Conservation (phyloP, 495 filamentous ascomycete genomes). For the Zalerion maritima region DNA sequence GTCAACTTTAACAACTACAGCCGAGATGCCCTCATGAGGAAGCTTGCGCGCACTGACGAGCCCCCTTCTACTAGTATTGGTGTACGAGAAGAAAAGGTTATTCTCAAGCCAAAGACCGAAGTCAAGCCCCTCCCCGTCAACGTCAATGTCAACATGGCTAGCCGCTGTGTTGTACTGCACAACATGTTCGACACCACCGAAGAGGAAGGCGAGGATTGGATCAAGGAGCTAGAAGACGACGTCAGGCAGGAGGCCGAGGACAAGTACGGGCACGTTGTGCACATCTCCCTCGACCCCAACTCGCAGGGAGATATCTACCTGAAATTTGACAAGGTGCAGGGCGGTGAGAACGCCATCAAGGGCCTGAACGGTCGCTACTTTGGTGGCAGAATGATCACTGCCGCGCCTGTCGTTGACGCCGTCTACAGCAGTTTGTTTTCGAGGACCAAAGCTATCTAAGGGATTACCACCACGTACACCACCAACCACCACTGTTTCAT, state of each 20-base stretch:
- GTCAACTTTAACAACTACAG: conserved; percentile 99
- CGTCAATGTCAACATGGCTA: conserved; percentile 85
- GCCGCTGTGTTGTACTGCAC: conserved; percentile 81
- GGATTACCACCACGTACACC: too few species aligned
- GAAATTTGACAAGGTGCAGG: conserved; percentile 89
- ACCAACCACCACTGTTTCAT: too few species aligned
- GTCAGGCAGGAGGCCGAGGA: conserved; percentile 84
- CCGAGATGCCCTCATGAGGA: conserved; percentile 93
- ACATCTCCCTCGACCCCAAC: conserved; percentile 90
- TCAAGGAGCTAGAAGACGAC: conserved; percentile 89
- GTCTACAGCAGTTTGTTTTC: conserved; percentile 97
- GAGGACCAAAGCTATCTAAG: conserved; percentile 58
- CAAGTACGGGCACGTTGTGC: conserved; percentile 96
- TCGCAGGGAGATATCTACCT: conserved; percentile 93
- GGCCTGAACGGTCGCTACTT: conserved; percentile 96
- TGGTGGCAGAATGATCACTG: conserved; percentile 75
- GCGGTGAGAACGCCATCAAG: conserved; percentile 93
- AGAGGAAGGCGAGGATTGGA: conserved; percentile 76
- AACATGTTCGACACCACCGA: conserved; percentile 89
- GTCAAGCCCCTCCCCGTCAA: conserved; percentile 68
- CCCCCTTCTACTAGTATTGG: conserved; percentile 44
- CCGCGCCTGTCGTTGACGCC: conserved; percentile 89
- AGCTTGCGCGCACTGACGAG: conserved; percentile 93
- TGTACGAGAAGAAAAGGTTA: conserved; percentile 50
- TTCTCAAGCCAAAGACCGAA: conserved; percentile 68